These are phyloP conservation scores for Penicillium sclerotiorum DNA, from an alignment of 2,329 filamentous ascomycete species.

Conservation along the genomic window DNA sequence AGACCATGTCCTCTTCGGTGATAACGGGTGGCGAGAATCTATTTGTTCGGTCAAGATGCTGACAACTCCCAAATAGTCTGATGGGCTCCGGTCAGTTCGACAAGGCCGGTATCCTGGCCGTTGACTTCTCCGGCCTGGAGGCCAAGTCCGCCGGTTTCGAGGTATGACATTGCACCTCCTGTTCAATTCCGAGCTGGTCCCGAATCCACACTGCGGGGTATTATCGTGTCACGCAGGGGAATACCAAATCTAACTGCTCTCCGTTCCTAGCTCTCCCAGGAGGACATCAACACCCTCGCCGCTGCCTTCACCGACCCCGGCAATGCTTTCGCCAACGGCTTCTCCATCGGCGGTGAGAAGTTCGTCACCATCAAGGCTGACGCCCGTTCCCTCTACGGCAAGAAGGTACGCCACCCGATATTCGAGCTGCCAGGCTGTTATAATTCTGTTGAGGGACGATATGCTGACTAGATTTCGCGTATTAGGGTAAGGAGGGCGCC, in stretches of 20 bases:
- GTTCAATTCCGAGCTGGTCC: not conserved
- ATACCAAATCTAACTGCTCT: conserved; percentile 3
- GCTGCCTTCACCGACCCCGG: conserved; percentile 54
- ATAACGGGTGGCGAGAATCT: conserved; percentile 2
- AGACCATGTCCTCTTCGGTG: conserved; percentile 6
- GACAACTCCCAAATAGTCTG: conserved; percentile 60
- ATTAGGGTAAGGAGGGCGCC: conserved; percentile 76
- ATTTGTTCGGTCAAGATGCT: conserved; percentile 4
- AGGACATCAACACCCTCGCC: conserved; percentile 60
- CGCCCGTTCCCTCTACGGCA: conserved; percentile 78
- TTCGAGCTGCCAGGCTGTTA: not conserved
- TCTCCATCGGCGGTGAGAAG: conserved; percentile 75
- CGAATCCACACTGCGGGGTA: conserved; percentile 7
- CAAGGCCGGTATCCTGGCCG: conserved; percentile 82
- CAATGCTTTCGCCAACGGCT: conserved; percentile 60
- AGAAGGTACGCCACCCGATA: conserved; percentile 67
- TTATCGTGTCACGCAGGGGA: not conserved
- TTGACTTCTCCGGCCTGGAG: conserved; percentile 79
- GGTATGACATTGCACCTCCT: conserved; percentile 55
- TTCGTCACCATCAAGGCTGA: conserved; percentile 77
- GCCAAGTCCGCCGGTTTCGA: conserved; percentile 70
- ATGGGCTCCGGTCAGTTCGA: conserved; percentile 77
- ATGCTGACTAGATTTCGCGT: conserved; percentile 3
- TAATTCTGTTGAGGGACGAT: not conserved
- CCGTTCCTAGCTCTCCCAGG: conserved; percentile 49